A percentile compares a stretch with the other conserved stretches of the same genome.
These are phyloP conservation scores for Capronia epimyces DNA, from an alignment of 2,329 filamentous ascomycete genomes.

Conservation along the genomic window DNA sequence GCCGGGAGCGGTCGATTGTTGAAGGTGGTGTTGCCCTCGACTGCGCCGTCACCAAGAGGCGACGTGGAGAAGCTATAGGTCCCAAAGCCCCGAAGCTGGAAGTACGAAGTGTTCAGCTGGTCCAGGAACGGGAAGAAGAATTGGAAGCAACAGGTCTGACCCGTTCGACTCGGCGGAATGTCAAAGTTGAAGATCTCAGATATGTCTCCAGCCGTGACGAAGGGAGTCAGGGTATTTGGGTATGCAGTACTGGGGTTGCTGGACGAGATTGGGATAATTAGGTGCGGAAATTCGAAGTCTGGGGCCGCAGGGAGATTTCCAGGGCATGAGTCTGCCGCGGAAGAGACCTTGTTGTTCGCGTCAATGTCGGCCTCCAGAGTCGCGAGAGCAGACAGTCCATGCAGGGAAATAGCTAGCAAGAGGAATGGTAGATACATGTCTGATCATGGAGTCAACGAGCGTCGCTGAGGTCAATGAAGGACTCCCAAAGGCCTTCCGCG, in stretches of 20 bases:
- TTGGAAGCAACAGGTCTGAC: constrained; percentile 56
- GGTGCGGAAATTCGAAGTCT: constrained; percentile 53
- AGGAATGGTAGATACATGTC: constrained; percentile 4
- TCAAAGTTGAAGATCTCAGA: constrained; percentile 66
- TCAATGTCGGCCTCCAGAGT: not conserved
- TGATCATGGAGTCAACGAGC: not conserved
- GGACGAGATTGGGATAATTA: constrained; percentile 57
- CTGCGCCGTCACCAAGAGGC: constrained; percentile 33
- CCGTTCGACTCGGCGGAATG: constrained; percentile 49
- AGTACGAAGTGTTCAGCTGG: constrained; percentile 55
- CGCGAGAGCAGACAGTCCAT: constrained; percentile 1
- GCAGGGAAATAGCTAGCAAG: not conserved
- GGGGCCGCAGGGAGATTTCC: constrained; percentile 38
- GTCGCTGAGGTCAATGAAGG: not conserved
- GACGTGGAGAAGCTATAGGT: constrained; percentile 49
- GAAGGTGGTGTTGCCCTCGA: constrained; percentile 49
- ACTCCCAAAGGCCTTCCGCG: not conserved
- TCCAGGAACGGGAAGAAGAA: constrained; percentile 58
- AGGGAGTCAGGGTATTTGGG: constrained; percentile 51
- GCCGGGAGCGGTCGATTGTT: constrained; percentile 45
- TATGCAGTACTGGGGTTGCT: constrained; percentile 47
- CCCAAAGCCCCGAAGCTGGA: constrained; percentile 51
- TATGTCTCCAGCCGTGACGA: constrained; percentile 31
- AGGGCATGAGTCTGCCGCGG: constrained; percentile 35
- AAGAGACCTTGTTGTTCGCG: not conserved